Conservation (phyloP, 805 yeast genomes). For the Wickerhamomyces sydowiorum region DNA sequence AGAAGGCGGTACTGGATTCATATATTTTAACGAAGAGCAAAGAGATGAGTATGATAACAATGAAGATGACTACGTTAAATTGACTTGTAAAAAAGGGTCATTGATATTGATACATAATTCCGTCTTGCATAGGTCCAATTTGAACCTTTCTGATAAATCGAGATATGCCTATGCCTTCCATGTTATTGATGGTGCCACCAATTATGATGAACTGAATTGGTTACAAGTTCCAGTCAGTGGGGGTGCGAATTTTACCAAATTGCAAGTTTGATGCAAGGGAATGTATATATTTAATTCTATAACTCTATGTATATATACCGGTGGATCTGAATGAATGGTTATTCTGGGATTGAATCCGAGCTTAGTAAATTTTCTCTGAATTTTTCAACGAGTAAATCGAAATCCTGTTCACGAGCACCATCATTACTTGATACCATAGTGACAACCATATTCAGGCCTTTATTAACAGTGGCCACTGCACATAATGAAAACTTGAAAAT, state of each 20-base stretch:
- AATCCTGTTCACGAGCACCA: slow-evolving; percentile 1
- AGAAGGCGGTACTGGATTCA: slow-evolving; percentile 53
- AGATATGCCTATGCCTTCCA: slow-evolving; percentile 80
- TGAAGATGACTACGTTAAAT: slow-evolving; percentile 37
- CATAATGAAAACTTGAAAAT: slow-evolving; percentile 8
- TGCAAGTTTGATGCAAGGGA: slow-evolving; percentile 15
- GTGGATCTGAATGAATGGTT: neutral
- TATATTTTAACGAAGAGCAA: slow-evolving; percentile 24
- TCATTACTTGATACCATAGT: slow-evolving; percentile 8
- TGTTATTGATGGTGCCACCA: slow-evolving; percentile 59
- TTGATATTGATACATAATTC: slow-evolving; percentile 66
- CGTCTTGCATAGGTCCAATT: slow-evolving; percentile 66
- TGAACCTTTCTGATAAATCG: slow-evolving; percentile 47
- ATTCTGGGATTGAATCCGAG: neutral
- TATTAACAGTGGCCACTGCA: slow-evolving; percentile 3
- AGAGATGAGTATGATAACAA: slow-evolving; percentile 21
- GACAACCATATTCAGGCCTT: slow-evolving; percentile 13
- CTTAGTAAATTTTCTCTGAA: slow-evolving; percentile 7
- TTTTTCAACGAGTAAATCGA: slow-evolving; percentile 5
- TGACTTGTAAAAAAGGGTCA: slow-evolving; percentile 68
- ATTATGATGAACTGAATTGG: slow-evolving; percentile 69
- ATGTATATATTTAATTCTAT: neutral
- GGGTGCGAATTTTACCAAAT: slow-evolving; percentile 51
- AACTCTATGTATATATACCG: neutral
- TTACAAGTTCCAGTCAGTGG: slow-evolving; percentile 72